Percentiles rank a stretch among this genome's conserved stretches.
phyloP scores from a whole-genome alignment of 1,139 yeast genomes.

The Pichia sp. region DNA sequence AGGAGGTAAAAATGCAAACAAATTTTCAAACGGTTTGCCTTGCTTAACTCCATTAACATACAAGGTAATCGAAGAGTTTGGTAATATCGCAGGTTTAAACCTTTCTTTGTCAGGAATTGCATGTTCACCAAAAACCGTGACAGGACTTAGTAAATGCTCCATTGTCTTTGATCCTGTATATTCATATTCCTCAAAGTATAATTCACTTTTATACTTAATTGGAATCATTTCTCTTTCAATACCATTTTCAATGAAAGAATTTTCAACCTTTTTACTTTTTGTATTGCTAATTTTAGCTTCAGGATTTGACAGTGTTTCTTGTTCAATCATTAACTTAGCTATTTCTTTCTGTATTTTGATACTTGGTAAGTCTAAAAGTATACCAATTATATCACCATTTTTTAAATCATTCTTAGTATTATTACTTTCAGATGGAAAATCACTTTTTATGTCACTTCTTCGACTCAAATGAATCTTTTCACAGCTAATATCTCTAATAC shows the following conservation, averaged over 20 bases:
- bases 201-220: constrained; percentile 67
- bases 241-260: constrained; percentile 19
- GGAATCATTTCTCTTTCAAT: constrained; percentile 81
- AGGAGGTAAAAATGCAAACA: constrained; percentile 79
- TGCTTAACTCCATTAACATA: constrained; percentile 69
- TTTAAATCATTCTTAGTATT: constrained; percentile 44
- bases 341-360: constrained; percentile 38
- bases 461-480: constrained; percentile 71
- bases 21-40: constrained; percentile 60
- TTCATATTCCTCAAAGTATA: constrained; percentile 83
- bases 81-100: constrained; percentile 40
- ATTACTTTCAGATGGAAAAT: constrained; percentile 22
- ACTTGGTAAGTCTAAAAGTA: constrained; percentile 66
- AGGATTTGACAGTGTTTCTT: constrained; percentile 29
- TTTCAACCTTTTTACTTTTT: neutral
- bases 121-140: constrained; percentile 61
- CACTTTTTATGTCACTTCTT: constrained; percentile 35
- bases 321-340: constrained; percentile 29
- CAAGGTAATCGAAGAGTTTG: constrained; percentile 54
- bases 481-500: constrained; percentile 77
- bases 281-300: neutral
- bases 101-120: constrained; percentile 40
- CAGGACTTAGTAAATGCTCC: constrained; percentile 72
- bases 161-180: constrained; percentile 69
- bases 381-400: constrained; percentile 78